phyloP scores from a whole-genome alignment of 2,329 filamentous ascomycete genomes.

The Neopestalotiopsis clavispora region DNA sequence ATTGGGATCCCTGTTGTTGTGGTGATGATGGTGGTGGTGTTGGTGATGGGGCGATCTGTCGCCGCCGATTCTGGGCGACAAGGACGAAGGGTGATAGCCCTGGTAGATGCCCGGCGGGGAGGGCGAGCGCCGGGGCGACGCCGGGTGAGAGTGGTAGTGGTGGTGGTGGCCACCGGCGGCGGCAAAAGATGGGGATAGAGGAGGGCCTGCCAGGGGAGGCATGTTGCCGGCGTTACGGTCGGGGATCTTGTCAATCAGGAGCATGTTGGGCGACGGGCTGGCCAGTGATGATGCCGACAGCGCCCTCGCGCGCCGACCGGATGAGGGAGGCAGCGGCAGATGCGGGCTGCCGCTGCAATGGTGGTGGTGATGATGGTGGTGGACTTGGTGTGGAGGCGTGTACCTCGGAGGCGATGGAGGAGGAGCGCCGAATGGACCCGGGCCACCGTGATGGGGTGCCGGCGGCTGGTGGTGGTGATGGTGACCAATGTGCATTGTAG shows the following conservation, averaged over 20 bases:
- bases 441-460: background rate
- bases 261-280: background rate
- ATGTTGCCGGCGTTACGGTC: slow-evolving; percentile 8
- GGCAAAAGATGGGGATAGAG: background rate
- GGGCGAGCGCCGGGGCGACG: background rate
- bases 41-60: background rate
- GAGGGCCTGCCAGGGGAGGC: background rate
- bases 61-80: background rate
- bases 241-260: slow-evolving; percentile 4
- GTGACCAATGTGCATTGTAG: background rate
- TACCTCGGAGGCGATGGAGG: slow-evolving; percentile 3
- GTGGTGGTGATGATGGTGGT: background rate
- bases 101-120: background rate
- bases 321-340: background rate
- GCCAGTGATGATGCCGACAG: background rate
- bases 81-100: background rate
- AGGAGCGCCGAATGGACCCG: background rate
- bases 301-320: background rate
- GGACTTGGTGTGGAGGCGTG: background rate
- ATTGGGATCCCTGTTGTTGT: background rate
- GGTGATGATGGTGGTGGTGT: background rate
- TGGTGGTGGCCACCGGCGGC: no score
- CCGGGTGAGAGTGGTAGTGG: background rate
- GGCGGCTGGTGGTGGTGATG: slow-evolving; percentile 2
- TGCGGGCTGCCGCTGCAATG: background rate